These are phyloP conservation scores for Whalleya microplaca DNA, from an alignment of 2,329 filamentous ascomycete species.

Conservation along the genomic window DNA sequence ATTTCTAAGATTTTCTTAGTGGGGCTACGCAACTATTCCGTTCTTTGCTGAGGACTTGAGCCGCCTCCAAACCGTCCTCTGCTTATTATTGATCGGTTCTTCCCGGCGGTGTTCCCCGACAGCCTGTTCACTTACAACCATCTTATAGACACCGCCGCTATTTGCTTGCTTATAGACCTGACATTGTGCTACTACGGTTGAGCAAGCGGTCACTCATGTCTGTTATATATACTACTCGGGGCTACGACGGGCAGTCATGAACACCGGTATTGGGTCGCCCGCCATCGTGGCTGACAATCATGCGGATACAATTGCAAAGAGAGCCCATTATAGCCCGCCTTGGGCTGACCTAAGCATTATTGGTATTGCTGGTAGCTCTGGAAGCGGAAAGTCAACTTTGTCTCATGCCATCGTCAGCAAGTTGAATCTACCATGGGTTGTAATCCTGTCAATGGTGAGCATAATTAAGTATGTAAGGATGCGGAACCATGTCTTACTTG, in stretches of 20 bases:
- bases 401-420: constrained; percentile 89
- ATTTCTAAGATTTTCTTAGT: neutral
- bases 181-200: neutral
- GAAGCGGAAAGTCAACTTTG: constrained; percentile 92
- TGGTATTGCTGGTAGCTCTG: constrained; percentile 91
- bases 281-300: constrained; percentile 37
- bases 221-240: constrained; percentile 14
- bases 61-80: neutral
- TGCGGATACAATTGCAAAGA: constrained; percentile 53
- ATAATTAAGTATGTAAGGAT: constrained; percentile 20
- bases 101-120: constrained; percentile 3
- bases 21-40: neutral
- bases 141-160: constrained; percentile 9
- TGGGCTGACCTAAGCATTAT: constrained; percentile 98
- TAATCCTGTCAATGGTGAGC: constrained; percentile 91
- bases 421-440: constrained; percentile 94
- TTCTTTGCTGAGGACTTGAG: neutral
- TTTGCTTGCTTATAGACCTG: constrained; percentile 1
- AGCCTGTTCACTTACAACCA: constrained; percentile 13
- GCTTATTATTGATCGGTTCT: constrained; percentile 1
- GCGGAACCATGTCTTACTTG: constrained; percentile 25
- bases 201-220: constrained; percentile 10
- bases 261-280: constrained; percentile 31
- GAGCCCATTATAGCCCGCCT: constrained; percentile 85
- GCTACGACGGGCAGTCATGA: constrained; percentile 30